phyloP scores from a whole-genome alignment of 1,139 yeast genomes.

The Pichia sp. region DNA sequence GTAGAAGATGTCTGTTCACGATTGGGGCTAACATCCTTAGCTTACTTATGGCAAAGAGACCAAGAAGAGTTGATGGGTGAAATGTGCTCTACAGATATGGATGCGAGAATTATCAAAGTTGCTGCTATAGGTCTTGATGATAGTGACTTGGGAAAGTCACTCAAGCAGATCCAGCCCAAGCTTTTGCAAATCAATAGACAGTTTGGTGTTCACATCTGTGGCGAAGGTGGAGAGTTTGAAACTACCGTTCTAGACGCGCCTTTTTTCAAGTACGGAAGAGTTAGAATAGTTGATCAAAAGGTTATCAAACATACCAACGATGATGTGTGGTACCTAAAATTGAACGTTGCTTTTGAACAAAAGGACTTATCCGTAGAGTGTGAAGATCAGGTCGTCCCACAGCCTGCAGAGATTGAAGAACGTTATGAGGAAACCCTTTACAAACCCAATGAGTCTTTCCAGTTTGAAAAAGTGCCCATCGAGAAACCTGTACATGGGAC shows the following conservation, averaged over 20 bases:
- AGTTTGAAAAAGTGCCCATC: too few relatives aligned
- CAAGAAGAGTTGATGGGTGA: conserved; percentile 75
- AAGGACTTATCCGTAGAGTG: too few relatives aligned
- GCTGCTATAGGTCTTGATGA: conserved; percentile 81
- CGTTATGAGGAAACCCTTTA: too few relatives aligned
- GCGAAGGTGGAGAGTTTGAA: conserved; percentile 98
- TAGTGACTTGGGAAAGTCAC: conserved; percentile 58
- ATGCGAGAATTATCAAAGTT: conserved; percentile 83
- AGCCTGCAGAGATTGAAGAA: too few relatives aligned
- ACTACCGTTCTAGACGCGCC: conserved; percentile 88
- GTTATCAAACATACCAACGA: conserved; percentile 43
- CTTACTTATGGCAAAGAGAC: conserved; percentile 85
- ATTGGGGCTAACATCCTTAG: conserved; percentile 57
- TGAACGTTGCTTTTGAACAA: conserved; percentile 36
- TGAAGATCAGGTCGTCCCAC: too few relatives aligned
- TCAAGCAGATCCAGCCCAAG: conserved; percentile 55
- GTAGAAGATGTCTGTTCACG: conserved; percentile 86
- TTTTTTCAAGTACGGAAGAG: conserved; percentile 49
- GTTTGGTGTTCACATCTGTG: conserved; percentile 89
- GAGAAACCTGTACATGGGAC: too few relatives aligned
- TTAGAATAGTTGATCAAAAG: conserved; percentile 39
- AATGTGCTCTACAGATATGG: conserved; percentile 66
- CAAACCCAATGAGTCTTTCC: too few relatives aligned
- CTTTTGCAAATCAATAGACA: conserved; percentile 49
- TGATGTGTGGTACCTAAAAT: conserved; percentile 61